Evolutionary conservation across 75 land plant genomes (phyloP).

Genomic region (Isoetes taiwanensis): DNA sequence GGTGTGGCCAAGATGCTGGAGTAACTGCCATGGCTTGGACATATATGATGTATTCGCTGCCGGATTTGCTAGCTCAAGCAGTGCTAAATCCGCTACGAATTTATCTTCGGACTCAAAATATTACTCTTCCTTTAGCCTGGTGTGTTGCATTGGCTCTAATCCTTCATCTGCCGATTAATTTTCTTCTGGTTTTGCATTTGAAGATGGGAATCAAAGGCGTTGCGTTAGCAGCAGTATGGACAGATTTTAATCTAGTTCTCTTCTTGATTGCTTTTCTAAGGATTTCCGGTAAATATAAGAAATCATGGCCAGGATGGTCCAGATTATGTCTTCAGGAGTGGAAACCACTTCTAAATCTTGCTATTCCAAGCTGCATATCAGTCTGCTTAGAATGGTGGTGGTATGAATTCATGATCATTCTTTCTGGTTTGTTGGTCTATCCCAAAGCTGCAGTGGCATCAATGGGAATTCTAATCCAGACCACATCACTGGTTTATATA

Average conservation of each 20-base stretch:
- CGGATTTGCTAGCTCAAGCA: constrained; percentile 16
- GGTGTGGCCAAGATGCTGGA: constrained; percentile 20
- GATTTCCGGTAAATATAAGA: constrained; percentile 19
- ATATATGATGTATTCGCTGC: constrained; percentile 17
- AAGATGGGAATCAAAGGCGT: constrained; percentile 42
- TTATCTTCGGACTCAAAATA: constrained; percentile 39
- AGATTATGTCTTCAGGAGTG: constrained; percentile 36
- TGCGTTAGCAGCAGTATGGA: constrained; percentile 33
- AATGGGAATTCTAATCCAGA: constrained; percentile 64
- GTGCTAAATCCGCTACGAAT: constrained; percentile 39
- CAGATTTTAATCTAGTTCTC: constrained; percentile 29
- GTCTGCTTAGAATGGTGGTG: constrained; percentile 83
- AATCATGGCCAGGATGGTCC: constrained; percentile 23
- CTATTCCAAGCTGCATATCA: constrained; percentile 56
- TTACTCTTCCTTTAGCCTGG: constrained; percentile 41
- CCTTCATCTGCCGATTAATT: constrained; percentile 35
- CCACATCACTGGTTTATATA: constrained; percentile 51
- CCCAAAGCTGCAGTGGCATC: constrained; percentile 54
- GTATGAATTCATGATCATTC: constrained; percentile 63
- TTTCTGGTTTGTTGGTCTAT: constrained; percentile 41
- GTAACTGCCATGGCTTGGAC: constrained; percentile 16
- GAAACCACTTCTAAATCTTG: constrained; percentile 36
- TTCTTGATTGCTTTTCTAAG: constrained; percentile 24
- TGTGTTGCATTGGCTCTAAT: constrained; percentile 30
- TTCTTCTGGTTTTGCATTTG: constrained; percentile 26